phyloP scores from a whole-genome alignment of 1,284 basidiomycete genomes.

The Anthracocystis panici-leucophaei region DNA sequence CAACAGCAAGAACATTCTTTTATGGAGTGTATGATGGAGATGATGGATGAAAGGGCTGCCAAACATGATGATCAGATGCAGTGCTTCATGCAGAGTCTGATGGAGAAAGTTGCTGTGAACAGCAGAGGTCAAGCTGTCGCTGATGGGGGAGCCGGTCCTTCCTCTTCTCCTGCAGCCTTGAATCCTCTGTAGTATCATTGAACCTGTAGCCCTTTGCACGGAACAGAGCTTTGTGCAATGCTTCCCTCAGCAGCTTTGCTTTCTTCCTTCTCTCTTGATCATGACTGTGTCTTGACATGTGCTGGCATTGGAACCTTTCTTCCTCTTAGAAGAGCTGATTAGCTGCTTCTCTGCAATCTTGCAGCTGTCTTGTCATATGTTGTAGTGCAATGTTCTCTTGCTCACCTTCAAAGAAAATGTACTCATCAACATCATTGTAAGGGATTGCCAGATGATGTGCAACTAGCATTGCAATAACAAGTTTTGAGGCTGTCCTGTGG shows the following conservation, averaged over 20 bases:
- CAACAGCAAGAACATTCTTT: slow-evolving; percentile 4
- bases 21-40: slow-evolving; percentile 3
- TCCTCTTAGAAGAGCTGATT: too few relatives aligned
- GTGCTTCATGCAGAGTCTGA: not conserved
- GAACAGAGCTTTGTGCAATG: too few relatives aligned
- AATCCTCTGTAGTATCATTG: not conserved
- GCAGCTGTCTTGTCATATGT: too few relatives aligned
- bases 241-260: too few relatives aligned
- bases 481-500: slow-evolving; percentile 2
- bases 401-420: not conserved
- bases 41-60: slow-evolving; percentile 8
- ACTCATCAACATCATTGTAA: slow-evolving; percentile 5
- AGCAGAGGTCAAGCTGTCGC: not conserved
- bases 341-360: too few relatives aligned
- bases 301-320: too few relatives aligned
- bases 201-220: too few relatives aligned
- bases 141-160: too few relatives aligned
- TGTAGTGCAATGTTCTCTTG: too few relatives aligned
- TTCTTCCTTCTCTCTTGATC: too few relatives aligned
- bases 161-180: not conserved
- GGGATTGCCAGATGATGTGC: slow-evolving; percentile 3
- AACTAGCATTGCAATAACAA: not conserved
- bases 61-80: slow-evolving; percentile 8
- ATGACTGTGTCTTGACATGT: too few relatives aligned
- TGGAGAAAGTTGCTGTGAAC: not conserved